phyloP scores from a whole-genome alignment of 31 red algal species.

The Bonnemaisonia californica region DNA sequence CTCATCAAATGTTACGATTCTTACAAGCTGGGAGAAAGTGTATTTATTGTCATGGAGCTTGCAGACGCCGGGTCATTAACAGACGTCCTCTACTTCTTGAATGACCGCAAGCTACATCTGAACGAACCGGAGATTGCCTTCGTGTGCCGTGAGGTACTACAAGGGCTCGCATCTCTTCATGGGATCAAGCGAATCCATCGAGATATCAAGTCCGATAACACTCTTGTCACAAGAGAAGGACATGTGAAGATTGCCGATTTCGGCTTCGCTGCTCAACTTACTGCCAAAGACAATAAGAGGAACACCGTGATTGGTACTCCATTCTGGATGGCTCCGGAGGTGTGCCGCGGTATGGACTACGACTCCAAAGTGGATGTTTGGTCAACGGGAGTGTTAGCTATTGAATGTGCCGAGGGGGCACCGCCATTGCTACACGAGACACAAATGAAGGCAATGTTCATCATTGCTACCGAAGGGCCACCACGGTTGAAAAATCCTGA shows the following conservation, averaged over 20 bases:
- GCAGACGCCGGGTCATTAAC: constrained; percentile 92
- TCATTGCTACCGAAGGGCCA: constrained; percentile 93
- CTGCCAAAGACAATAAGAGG: constrained; percentile 74
- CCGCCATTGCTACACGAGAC: constrained; percentile 92
- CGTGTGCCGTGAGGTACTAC: constrained; percentile 84
- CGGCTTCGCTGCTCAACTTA: constrained; percentile 93
- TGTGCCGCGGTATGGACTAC: constrained; percentile 90
- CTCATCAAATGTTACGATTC: constrained; percentile 85
- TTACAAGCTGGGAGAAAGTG: constrained; percentile 66
- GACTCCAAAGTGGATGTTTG: constrained; percentile 95
- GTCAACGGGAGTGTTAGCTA: constrained; percentile 91
- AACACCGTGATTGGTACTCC: constrained; percentile 97
- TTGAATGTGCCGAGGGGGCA: constrained; percentile 96
- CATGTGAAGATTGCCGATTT: constrained; percentile 98
- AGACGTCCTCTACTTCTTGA: constrained; percentile 88
- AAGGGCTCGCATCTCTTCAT: constrained; percentile 82
- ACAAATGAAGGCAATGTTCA: constrained; percentile 97
- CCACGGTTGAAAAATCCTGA: constrained; percentile 71
- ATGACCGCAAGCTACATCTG: constrained; percentile 75
- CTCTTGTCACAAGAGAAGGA: constrained; percentile 72
- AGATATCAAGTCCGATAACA: constrained; percentile 97
- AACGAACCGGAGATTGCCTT: constrained; percentile 94
- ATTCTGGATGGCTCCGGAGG: constrained; percentile 99
- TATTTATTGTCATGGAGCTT: constrained; percentile 97
- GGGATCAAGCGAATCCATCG: constrained; percentile 89